A percentile compares a stretch with the other conserved stretches of the same genome.
These are phyloP conservation scores for Penicillium flavigenum DNA, from an alignment of 495 filamentous ascomycete species.

Conservation along the genomic window DNA sequence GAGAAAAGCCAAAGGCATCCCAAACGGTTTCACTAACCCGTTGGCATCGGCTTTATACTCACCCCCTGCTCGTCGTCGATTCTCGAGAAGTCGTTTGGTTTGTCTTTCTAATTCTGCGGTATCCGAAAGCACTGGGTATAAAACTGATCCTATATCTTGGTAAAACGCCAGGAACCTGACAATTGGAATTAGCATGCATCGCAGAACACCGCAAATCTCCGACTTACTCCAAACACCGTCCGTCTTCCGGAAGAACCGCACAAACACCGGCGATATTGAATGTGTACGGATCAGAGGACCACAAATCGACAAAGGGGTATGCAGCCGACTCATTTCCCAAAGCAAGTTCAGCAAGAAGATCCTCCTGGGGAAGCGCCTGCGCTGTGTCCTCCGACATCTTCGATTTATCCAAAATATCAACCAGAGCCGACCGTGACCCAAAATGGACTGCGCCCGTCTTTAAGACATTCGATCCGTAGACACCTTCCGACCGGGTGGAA, in stretches of 20 bases:
- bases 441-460: constrained; percentile 55
- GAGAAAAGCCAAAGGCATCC: constrained; percentile 41
- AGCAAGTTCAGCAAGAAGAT: constrained; percentile 76
- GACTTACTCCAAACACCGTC: constrained; percentile 58
- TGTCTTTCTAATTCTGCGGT: constrained; percentile 63
- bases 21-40: constrained; percentile 44
- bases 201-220: not conserved
- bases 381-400: constrained; percentile 39
- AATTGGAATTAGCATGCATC: not conserved
- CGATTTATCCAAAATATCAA: constrained; percentile 48
- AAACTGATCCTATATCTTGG: constrained; percentile 71
- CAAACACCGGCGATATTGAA: constrained; percentile 69
- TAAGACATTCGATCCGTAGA: constrained; percentile 49
- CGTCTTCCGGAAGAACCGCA: constrained; percentile 63
- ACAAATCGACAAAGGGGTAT: constrained; percentile 72
- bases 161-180: constrained; percentile 68
- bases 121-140: constrained; percentile 78
- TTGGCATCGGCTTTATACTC: constrained; percentile 40
- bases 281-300: constrained; percentile 63
- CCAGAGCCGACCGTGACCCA: constrained; percentile 54
- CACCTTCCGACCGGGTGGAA: constrained; percentile 38
- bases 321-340: constrained; percentile 75
- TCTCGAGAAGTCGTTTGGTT: constrained; percentile 64
- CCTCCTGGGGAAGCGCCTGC: constrained; percentile 67
- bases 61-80: constrained; percentile 54